phyloP scores from a whole-genome alignment of 2,329 filamentous ascomycete species.

The Epichloe coenophiala region DNA sequence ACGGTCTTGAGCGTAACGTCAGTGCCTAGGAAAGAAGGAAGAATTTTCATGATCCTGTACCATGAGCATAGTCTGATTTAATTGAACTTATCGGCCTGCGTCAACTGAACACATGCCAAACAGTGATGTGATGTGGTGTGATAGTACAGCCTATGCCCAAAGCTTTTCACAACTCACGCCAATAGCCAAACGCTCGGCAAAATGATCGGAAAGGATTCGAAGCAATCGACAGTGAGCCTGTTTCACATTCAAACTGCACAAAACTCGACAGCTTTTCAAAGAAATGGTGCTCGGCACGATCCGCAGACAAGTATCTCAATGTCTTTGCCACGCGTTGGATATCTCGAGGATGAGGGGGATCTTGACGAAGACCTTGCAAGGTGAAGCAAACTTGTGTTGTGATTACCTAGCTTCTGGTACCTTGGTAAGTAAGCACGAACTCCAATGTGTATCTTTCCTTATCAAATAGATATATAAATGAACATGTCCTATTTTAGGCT shows the following conservation, averaged over 20 bases:
- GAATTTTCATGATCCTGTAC: background rate
- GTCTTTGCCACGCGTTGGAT: slow-evolving; percentile 7
- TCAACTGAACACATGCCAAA: background rate
- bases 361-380: background rate
- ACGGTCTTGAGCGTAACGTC: slow-evolving; percentile 14
- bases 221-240: too few relatives aligned
- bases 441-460: too few relatives aligned
- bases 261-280: too few relatives aligned
- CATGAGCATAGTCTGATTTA: background rate
- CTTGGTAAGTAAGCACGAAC: too few relatives aligned
- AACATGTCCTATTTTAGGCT: too few relatives aligned
- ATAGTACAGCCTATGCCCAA: too few relatives aligned
- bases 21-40: background rate
- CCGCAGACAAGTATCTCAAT: background rate
- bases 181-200: background rate
- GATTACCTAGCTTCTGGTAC: too few relatives aligned
- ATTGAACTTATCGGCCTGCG: background rate
- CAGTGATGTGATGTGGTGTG: too few relatives aligned
- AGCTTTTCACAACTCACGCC: too few relatives aligned
- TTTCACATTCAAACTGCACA: too few relatives aligned
- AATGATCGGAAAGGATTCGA: background rate
- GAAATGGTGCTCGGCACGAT: background rate
- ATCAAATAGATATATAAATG: too few relatives aligned
- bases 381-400: too few relatives aligned
- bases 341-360: slow-evolving; percentile 11